These are phyloP conservation scores for Pythium insidiosum DNA, from an alignment of 352 stramenopile genomes.

Conservation along the genomic window DNA sequence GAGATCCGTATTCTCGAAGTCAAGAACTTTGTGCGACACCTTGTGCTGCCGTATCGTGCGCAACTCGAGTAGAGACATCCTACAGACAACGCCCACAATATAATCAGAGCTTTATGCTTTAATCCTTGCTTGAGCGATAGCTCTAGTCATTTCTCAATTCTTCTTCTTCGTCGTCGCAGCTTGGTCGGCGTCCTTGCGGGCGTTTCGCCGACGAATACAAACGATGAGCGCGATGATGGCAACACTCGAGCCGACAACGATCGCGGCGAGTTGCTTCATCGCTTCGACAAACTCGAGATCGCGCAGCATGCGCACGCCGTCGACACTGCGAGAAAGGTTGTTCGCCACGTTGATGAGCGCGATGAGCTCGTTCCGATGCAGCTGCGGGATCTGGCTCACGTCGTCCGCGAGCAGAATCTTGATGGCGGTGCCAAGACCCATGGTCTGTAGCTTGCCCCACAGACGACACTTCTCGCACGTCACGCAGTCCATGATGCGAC, in stretches of 20 bases:
- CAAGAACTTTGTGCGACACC: constrained; percentile 64
- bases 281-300: constrained; percentile 64
- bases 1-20: constrained; percentile 56
- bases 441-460: constrained; percentile 96
- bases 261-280: constrained; percentile 47
- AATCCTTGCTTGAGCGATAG: no score
- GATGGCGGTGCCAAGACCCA: constrained; percentile 95
- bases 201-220: constrained; percentile 32
- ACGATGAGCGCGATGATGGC: constrained; percentile 36
- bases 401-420: constrained; percentile 95
- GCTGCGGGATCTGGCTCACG: constrained; percentile 51
- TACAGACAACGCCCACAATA: constrained; percentile 4
- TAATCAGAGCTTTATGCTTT: no score
- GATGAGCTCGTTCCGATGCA: constrained; percentile 96
- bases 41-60: constrained; percentile 53
- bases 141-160: constrained; percentile 1
- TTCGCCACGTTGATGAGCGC: constrained; percentile 95
- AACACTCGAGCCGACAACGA: constrained; percentile 31
- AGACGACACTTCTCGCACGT: constrained; percentile 98
- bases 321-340: constrained; percentile 71
- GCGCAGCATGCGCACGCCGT: constrained; percentile 72
- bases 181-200: constrained; percentile 14
- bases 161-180: constrained; percentile 21
- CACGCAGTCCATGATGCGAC: constrained; percentile 97
- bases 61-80: no score